Base-by-base conservation (phyloP, 768 basidiomycete species). In the Sistotremastrum niveocremeum region DNA sequence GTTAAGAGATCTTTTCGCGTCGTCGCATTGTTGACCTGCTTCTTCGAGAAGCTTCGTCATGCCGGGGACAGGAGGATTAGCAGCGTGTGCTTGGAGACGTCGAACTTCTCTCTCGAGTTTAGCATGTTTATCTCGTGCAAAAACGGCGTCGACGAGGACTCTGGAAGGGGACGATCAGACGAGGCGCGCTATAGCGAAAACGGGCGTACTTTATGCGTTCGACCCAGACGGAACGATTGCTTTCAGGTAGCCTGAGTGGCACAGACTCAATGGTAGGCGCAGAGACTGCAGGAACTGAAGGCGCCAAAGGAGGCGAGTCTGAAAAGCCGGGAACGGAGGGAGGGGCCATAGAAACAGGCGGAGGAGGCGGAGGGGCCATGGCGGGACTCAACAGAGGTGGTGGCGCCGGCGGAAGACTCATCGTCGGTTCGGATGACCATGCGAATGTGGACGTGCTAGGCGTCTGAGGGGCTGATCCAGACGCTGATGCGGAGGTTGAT, bases 201-300 rank as follows among this genome's bases (percentile, higher is more conserved):
- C 5, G 36, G 7, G 10, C 69, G 39, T 50, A 70, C 69, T 62
- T 61, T 34, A 71, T 57, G 30, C 69, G 67, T 35, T 64, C 60
- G 34, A 62, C 56, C 69, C 69, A 70, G 38, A 60, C 53, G 29
- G 47, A 51, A n/a, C 57, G 58, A 41, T 62, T 66, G 42, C 70
- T 66, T 3, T 64, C 65, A 20, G 56, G 34, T n/a, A 65, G 56
- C 12, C 39, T 12, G 6, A 31, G 41, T 5, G 50, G 53, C 42
- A 46, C 39, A 20, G 41, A 50, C 37, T 51, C 54, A 20, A 58
- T 51, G 2, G 46, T 45, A 51, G 62, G 62, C 7, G 9, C 31
- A 29, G 63, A 53, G 3, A 28, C 0, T 1, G 54, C 52, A 12
- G 2, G 31, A 39, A 11, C 55, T 7, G 61, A 63, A 34, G 61